Conservation (phyloP, 2,329 filamentous ascomycete genomes). For the Phyllosticta paracitricarpa region DNA sequence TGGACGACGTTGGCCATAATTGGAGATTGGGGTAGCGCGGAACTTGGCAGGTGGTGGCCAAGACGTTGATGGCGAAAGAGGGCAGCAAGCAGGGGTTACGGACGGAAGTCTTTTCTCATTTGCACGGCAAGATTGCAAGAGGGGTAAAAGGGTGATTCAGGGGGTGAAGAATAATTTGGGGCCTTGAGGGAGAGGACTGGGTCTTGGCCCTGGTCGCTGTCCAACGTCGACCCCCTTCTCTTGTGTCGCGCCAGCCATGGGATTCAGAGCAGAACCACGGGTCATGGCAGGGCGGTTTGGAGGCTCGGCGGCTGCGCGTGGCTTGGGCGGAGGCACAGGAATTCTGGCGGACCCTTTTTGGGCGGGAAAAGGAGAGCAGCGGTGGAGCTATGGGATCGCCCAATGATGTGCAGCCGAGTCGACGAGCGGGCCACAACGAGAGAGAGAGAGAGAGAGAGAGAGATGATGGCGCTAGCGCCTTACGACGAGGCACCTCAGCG, state of each 20-base stretch:
- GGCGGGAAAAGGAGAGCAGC: not conserved
- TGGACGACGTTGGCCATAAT: not conserved
- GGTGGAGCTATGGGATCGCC: not conserved
- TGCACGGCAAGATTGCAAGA: not conserved
- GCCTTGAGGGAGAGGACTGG: not conserved
- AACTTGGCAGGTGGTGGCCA: not conserved
- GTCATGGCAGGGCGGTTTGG: not conserved
- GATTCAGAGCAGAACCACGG: not conserved
- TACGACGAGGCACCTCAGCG: too few relatives aligned
- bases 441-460: not conserved
- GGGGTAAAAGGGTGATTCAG: not conserved
- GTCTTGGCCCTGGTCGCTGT: not conserved
- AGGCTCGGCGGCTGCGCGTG: not conserved
- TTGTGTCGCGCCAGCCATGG: not conserved
- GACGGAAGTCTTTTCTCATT: not conserved
- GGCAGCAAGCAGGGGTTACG: not conserved
- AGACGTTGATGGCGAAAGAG: not conserved
- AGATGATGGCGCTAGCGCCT: too few relatives aligned
- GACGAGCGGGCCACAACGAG: not conserved
- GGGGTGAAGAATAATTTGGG: not conserved
- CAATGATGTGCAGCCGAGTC: conserved; percentile 4
- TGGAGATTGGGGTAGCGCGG: not conserved
- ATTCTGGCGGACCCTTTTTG: not conserved
- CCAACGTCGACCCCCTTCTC: too few relatives aligned
- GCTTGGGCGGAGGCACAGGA: not conserved